Percentiles rank a stretch among this genome's conserved stretches.
phyloP scores from a whole-genome alignment of 768 basidiomycete species.

The Termitomyces sp. region DNA sequence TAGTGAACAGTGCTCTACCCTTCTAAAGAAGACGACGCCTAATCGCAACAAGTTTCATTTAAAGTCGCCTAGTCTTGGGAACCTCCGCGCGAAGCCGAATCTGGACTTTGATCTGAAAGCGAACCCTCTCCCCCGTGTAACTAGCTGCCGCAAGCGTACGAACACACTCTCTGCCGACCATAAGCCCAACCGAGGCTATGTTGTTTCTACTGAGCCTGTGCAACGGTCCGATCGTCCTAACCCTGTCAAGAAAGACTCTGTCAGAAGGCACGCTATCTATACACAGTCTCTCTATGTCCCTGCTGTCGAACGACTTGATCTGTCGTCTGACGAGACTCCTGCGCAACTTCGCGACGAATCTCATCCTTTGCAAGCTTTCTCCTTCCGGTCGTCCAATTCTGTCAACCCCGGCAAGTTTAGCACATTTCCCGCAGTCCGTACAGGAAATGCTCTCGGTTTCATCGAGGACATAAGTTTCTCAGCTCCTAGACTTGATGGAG shows the following conservation, averaged over 20 bases:
- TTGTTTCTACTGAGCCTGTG: slow-evolving; percentile 1
- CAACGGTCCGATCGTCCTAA: slow-evolving; percentile 8
- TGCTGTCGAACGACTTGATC: slow-evolving; percentile 11
- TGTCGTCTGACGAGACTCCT: background rate
- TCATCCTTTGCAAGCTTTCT: background rate
- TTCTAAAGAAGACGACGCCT: background rate
- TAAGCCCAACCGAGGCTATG: slow-evolving; percentile 1
- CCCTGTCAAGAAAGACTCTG: slow-evolving; percentile 5
- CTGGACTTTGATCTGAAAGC: slow-evolving; percentile 1
- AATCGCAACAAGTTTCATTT: background rate
- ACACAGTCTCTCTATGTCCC: slow-evolving; percentile 24
- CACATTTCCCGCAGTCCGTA: background rate
- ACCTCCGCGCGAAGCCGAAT: slow-evolving; percentile 8
- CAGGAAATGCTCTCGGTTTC: slow-evolving; percentile 3
- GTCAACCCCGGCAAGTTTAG: background rate
- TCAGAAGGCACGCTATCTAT: slow-evolving; percentile 34
- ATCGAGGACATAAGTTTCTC: slow-evolving; percentile 8
- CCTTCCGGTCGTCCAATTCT: slow-evolving; percentile 7
- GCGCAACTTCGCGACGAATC: background rate
- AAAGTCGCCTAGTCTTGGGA: slow-evolving; percentile 13
- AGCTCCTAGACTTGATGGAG: background rate
- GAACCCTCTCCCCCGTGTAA: slow-evolving; percentile 14
- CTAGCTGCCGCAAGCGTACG: slow-evolving; percentile 18
- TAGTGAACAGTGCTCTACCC: slow-evolving; percentile 1
- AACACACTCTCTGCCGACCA: slow-evolving; percentile 17